Conservation (phyloP, 768 basidiomycete genomes). For the Scleroderma bovista region DNA sequence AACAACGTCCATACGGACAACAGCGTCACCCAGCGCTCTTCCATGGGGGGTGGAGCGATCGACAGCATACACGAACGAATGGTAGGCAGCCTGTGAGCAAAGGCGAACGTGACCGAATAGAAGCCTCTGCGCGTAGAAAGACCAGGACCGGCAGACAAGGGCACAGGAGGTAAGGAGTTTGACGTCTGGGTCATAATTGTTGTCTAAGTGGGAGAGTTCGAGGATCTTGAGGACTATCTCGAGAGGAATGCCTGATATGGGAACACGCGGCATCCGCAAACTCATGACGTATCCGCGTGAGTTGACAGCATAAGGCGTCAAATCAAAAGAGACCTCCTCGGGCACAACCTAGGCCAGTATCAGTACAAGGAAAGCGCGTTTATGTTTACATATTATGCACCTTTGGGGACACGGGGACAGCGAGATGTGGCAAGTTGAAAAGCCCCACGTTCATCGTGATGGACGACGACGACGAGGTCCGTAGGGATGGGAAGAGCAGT, state of each 20-base stretch:
- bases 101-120: slow-evolving; percentile 57
- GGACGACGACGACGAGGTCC: slow-evolving; percentile 7
- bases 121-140: slow-evolving; percentile 55
- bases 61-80: slow-evolving; percentile 49
- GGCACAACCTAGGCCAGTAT: slow-evolving; percentile 24
- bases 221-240: slow-evolving; percentile 62
- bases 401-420: slow-evolving; percentile 15
- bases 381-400: slow-evolving; percentile 12
- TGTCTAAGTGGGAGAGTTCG: slow-evolving; percentile 45
- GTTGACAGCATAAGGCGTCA: slow-evolving; percentile 26
- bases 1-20: slow-evolving; percentile 48
- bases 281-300: slow-evolving; percentile 10
- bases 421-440: slow-evolving; percentile 17
- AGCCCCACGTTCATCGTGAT: slow-evolving; percentile 22
- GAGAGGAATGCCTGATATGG: slow-evolving; percentile 42
- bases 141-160: slow-evolving; percentile 66
- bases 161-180: slow-evolving; percentile 48
- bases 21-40: slow-evolving; percentile 45
- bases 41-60: slow-evolving; percentile 43
- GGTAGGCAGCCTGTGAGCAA: slow-evolving; percentile 46
- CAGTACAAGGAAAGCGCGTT: background rate
- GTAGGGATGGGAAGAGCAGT: slow-evolving; percentile 9
- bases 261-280: slow-evolving; percentile 17
- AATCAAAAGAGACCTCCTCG: slow-evolving; percentile 36
- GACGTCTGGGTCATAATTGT: slow-evolving; percentile 31